phyloP scores from a whole-genome alignment of 495 filamentous ascomycete genomes.

The Tuber aestivum region DNA sequence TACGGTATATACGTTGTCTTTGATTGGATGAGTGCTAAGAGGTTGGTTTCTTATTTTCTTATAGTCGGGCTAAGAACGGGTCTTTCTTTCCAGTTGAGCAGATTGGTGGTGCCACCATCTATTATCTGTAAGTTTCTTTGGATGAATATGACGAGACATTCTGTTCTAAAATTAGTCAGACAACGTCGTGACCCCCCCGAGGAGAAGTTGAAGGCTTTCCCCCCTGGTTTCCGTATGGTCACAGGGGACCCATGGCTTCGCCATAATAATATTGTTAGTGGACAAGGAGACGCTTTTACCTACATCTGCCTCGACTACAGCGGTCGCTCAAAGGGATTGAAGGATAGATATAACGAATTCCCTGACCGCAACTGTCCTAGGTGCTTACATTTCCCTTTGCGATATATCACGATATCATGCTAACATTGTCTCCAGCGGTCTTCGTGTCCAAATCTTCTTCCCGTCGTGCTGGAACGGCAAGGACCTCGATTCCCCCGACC shows the following conservation, averaged over 20 bases:
- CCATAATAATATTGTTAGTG: constrained; percentile 45
- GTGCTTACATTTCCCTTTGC: constrained; percentile 8
- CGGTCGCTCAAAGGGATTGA: constrained; percentile 39
- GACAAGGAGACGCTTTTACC: constrained; percentile 49
- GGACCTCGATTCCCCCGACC: constrained; percentile 52
- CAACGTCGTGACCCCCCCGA: constrained; percentile 56
- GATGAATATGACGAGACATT: not conserved
- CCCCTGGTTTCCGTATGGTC: constrained; percentile 67
- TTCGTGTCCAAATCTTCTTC: constrained; percentile 57
- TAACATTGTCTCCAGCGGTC: constrained; percentile 44
- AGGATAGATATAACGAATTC: constrained; percentile 43
- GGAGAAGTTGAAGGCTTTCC: constrained; percentile 61
- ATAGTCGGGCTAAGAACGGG: constrained; percentile 52
- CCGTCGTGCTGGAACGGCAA: constrained; percentile 53
- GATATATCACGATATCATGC: not conserved
- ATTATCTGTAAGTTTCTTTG: constrained; percentile 57
- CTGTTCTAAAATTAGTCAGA: constrained; percentile 43
- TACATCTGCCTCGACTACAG: constrained; percentile 53
- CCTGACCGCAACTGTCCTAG: constrained; percentile 57
- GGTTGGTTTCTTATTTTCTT: not conserved
- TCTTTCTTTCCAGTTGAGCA: constrained; percentile 61
- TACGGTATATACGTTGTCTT: not conserved
- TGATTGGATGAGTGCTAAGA: not conserved
- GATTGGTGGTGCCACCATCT: constrained; percentile 62
- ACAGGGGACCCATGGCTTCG: constrained; percentile 57